phyloP scores from a whole-genome alignment of 345 rosid species.

The Cochlearia excelsa region DNA sequence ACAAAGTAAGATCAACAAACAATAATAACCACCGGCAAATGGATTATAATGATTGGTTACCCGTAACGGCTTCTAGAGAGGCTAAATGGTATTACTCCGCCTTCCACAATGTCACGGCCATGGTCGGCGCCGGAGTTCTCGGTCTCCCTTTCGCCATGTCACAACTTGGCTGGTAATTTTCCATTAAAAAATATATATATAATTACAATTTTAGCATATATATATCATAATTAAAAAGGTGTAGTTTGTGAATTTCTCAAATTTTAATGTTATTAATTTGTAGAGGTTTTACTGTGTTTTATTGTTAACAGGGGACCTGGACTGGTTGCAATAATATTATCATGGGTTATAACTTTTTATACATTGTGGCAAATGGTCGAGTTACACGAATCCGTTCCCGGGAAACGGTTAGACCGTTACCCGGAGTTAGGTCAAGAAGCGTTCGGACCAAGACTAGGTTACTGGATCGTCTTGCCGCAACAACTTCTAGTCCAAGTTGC shows the following conservation, averaged over 20 bases:
- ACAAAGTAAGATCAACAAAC: conserved; percentile 23
- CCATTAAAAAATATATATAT: too few relatives aligned
- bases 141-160: conserved; percentile 86
- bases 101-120: conserved; percentile 74
- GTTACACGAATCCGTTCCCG: conserved; percentile 77
- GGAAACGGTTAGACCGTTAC: conserved; percentile 72
- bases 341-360: conserved; percentile 81
- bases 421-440: conserved; percentile 83
- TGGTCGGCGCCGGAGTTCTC: conserved; percentile 48
- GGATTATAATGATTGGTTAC: conserved; percentile 71
- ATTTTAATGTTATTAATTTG: too few relatives aligned
- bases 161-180: conserved; percentile 65
- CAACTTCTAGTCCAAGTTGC: conserved; percentile 74
- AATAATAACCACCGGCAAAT: conserved; percentile 38
- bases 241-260: too few relatives aligned
- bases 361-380: conserved; percentile 89
- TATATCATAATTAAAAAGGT: too few relatives aligned
- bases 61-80: conserved; percentile 60
- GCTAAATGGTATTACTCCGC: conserved; percentile 90
- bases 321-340: conserved; percentile 43
- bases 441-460: conserved; percentile 77
- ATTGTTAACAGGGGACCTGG: conserved; percentile 66
- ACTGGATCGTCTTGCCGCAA: conserved; percentile 75
- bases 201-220: too few relatives aligned
- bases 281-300: too few relatives aligned